phyloP scores from a whole-genome alignment of 2,329 filamentous ascomycete genomes.

The Ophiostoma sp. region DNA sequence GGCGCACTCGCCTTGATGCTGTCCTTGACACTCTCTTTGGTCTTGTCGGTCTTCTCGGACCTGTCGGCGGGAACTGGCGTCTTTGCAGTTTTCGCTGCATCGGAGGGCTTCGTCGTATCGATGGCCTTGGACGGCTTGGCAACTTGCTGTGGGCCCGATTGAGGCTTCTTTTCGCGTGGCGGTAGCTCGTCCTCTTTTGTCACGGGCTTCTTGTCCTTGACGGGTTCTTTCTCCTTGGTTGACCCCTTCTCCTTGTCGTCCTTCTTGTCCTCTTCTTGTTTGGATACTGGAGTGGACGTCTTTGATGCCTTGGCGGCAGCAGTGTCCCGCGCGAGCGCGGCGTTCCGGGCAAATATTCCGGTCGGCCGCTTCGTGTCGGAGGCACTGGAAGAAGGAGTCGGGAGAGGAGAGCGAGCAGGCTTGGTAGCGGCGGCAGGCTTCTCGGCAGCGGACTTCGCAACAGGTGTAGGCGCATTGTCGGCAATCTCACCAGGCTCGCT shows the following conservation, averaged over 20 bases:
- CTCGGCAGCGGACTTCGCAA: neutral
- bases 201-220: neutral
- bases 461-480: slow-evolving; percentile 35
- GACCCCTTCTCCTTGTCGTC: neutral
- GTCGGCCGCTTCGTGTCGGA: slow-evolving; percentile 22
- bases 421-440: neutral
- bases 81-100: neutral
- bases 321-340: neutral
- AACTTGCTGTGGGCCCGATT: neutral
- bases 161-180: neutral
- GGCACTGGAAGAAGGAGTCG: neutral
- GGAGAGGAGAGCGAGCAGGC: slow-evolving; percentile 2
- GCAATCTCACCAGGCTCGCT: slow-evolving; percentile 51
- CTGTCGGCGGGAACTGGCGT: neutral
- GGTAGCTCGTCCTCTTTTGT: neutral
- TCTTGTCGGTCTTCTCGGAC: neutral
- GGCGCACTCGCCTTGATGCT: neutral
- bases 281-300: neutral
- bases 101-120: neutral
- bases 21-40: neutral
- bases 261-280: neutral
- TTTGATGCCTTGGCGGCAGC: neutral
- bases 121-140: neutral
- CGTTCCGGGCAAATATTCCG: slow-evolving; percentile 18
- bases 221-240: neutral